Evolutionary conservation across 2,329 filamentous ascomycete species (phyloP).

Genomic region (Ramularia endophylla): DNA sequence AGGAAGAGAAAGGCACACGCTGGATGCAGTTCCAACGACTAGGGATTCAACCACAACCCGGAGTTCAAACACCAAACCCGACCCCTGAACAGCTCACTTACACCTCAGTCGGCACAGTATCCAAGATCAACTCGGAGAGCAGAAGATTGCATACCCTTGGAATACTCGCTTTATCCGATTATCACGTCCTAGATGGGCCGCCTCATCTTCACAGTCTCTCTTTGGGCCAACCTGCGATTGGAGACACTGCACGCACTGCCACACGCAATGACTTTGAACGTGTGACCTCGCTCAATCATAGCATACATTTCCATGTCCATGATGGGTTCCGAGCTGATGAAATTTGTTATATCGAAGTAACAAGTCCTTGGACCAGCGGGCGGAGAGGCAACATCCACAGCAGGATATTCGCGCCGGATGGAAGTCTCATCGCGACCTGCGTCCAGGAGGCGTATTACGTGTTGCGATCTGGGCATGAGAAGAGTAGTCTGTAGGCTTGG

Average conservation of each 20-base stretch:
- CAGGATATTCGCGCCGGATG: slow-evolving; percentile 62
- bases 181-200: slow-evolving; percentile 14
- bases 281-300: slow-evolving; percentile 45
- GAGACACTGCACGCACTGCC: slow-evolving; percentile 5
- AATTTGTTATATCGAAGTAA: slow-evolving; percentile 72
- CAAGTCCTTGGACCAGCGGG: slow-evolving; percentile 68
- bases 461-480: no score
- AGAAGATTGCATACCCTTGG: slow-evolving; percentile 8
- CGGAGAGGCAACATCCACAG: slow-evolving; percentile 66
- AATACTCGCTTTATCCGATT: slow-evolving; percentile 14
- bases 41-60: neutral
- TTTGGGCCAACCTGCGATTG: slow-evolving; percentile 7
- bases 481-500: no score
- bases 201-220: slow-evolving; percentile 8
- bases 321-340: slow-evolving; percentile 44
- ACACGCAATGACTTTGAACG: slow-evolving; percentile 5
- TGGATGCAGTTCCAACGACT: slow-evolving; percentile 15
- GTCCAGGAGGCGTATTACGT: slow-evolving; percentile 62
- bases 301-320: slow-evolving; percentile 45
- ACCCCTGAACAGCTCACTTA: slow-evolving; percentile 8
- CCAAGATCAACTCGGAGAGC: slow-evolving; percentile 1
- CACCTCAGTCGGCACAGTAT: slow-evolving; percentile 9
- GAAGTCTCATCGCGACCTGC: slow-evolving; percentile 67
- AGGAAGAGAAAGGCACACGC: slow-evolving; percentile 6
- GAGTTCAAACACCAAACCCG: no score